Evolutionary conservation across 352 stramenopile species (phyloP).

Genomic region (Phytophthora lateralis): DNA sequence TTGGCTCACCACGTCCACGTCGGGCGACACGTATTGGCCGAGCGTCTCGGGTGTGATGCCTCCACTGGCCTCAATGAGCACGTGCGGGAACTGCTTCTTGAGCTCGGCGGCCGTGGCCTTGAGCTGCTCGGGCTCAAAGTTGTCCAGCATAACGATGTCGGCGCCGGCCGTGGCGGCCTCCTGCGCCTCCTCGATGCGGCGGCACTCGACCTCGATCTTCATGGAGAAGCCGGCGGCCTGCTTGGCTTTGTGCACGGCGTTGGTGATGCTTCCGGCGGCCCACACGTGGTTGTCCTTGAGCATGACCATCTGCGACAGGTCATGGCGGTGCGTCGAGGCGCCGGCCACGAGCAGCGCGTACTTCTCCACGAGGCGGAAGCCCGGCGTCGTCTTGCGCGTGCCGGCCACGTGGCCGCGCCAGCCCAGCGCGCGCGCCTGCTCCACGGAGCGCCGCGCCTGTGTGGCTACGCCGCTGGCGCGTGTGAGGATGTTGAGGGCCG

Average conservation of each 20-base stretch:
- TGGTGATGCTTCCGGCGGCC: slow-evolving; percentile 94
- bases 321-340: slow-evolving; percentile 93
- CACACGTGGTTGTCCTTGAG: slow-evolving; percentile 99
- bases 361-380: slow-evolving; percentile 98
- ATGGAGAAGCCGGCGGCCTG: slow-evolving; percentile 95
- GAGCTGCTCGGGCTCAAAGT: slow-evolving; percentile 94
- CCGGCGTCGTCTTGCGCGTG: slow-evolving; percentile 98
- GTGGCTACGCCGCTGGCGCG: slow-evolving; percentile 96
- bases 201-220: slow-evolving; percentile 99
- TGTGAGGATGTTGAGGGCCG: slow-evolving; percentile 97
- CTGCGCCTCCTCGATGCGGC: slow-evolving; percentile 92
- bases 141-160: slow-evolving; percentile 99
- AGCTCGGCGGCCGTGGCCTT: slow-evolving; percentile 92
- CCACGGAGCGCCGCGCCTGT: slow-evolving; percentile 66
- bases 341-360: slow-evolving; percentile 98
- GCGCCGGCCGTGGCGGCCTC: slow-evolving; percentile 87
- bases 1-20: slow-evolving; percentile 98
- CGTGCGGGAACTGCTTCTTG: slow-evolving; percentile 94
- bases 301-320: slow-evolving; percentile 99
- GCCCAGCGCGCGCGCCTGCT: slow-evolving; percentile 64
- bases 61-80: slow-evolving; percentile 97
- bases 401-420: slow-evolving; percentile 96
- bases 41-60: slow-evolving; percentile 97
- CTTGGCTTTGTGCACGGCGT: slow-evolving; percentile 93
- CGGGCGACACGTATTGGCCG: slow-evolving; percentile 90